Evolutionary conservation across 2,329 filamentous ascomycete species (phyloP), one percentile per base, ranked within the genome.

Genomic region (Fusarium sp.): DNA sequence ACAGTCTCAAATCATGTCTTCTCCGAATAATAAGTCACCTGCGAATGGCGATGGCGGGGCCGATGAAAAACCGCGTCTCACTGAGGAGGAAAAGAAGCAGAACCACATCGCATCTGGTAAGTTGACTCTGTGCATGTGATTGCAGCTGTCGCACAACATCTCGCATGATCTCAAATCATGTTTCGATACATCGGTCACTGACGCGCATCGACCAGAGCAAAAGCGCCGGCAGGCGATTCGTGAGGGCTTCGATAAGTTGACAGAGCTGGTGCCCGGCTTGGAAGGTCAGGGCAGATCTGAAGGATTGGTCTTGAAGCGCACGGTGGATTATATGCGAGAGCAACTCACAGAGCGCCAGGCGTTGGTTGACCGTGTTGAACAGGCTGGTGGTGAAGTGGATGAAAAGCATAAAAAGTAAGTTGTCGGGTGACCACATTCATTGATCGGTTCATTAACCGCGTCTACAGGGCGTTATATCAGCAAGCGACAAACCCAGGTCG

Each of bases 211-310:
- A 39, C 43, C 57, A 83, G 80, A 84, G 74, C 77, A 83, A 70
- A 82, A 84, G 68, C 77, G 82, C 37, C 76, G 82, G 30, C 77
- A 82, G 62, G 92, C 91, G 15, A 97, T 97, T 69, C 87, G 94
- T 46, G 89, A 92, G 60, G 92, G 92, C 57, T 97, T 96, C 77
- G 93, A 97, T 77, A 87, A 89, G 33, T 85, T 97, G 26, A 92
- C 92, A 17, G 87, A 90, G 53, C 84, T 96, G 32, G 92, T 97
- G 1, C 94, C 94, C 0, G 93, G 92, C 1, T 84, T 96, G 53
- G 87, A 92, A 72, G 94, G 94, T 1, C 91, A 94, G 74, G 94
- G 92, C 2, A 89, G 93, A 45, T 96, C 92, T 67, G 94, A 97
- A 78, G 92, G 92, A 28, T 84, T 93, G 19, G 93, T 97, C n/a